Evolutionary conservation across 2,329 filamentous ascomycete genomes (phyloP), one percentile per base, ranked within the genome.

Genomic region (Stagonosporopsis vannaccii): DNA sequence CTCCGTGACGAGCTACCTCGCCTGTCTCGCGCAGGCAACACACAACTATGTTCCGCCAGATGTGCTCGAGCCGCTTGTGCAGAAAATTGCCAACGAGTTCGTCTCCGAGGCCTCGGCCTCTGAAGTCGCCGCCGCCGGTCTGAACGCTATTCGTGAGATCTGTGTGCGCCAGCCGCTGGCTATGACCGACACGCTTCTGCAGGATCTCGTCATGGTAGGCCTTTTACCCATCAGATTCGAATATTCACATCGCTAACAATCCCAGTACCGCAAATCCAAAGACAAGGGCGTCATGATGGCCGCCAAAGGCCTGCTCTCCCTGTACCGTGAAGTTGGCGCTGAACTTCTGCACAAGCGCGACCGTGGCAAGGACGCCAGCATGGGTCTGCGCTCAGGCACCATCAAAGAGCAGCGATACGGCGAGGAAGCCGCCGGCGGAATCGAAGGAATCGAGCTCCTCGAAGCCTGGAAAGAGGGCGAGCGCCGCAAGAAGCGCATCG

Each of bases 251-350:
- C 15, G 32, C 56, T 66, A 46, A 66, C 56, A 17, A 6, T 17
- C 13, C 4, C 39, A 67, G 63, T 98, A 99, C 78, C 87, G 91
- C 58, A 97, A 96, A 81, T 96, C 91, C 73, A 99, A 99, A 74
- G 95, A 99, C 73, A 99, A 98, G 81, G 93, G 94, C 57, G 91
- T 95, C n/a, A 93, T 96, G 85, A 98, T 99, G 95, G 95, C 95
- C 7, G 92, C 94, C 13, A 94, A 95, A 75, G 94, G 95, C 61
- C 81, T 99, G 6, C 81, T 99, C 37, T 92, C 91, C 22, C 82
- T 99, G 6, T 99, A 96, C 80, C 84, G 95, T 65, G 93, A 98
- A 71, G 90, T 97, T 13, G 92, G 90, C 32, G 91, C 95, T 0
- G 91, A 96, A 64, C 85, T 98, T 79, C 80, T 99, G 57, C 90